A percentile compares a stretch with the other conserved stretches of the same genome.
These are phyloP conservation scores for Vanrija sp. DNA, from an alignment of 1,284 basidiomycete genomes.

Conservation along the genomic window DNA sequence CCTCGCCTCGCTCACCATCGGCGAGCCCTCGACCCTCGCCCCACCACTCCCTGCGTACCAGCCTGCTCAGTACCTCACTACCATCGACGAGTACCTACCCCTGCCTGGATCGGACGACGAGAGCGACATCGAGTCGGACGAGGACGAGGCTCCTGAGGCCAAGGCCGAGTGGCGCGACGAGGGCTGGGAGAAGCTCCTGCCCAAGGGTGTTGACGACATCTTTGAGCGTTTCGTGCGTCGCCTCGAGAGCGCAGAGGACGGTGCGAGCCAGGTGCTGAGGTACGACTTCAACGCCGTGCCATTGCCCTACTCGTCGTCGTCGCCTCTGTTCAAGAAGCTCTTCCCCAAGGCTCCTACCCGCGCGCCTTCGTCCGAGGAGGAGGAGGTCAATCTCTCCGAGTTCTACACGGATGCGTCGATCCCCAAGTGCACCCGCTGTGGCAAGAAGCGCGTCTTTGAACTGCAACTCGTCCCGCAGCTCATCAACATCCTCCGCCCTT, in stretches of 20 bases:
- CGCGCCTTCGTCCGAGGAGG: constrained; percentile 31
- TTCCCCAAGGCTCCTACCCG: constrained; percentile 36
- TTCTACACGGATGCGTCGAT: constrained; percentile 32
- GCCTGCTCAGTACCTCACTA: constrained; percentile 46
- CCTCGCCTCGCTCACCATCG: constrained; percentile 21
- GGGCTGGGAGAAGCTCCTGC: constrained; percentile 42
- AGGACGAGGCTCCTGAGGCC: constrained; percentile 27
- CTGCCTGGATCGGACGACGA: constrained; percentile 30
- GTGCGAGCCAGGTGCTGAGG: constrained; percentile 43
- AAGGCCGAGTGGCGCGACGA: constrained; percentile 30
- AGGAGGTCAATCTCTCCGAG: constrained; percentile 29
- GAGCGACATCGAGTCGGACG: constrained; percentile 19
- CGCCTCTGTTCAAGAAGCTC: constrained; percentile 39
- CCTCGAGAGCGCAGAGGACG: constrained; percentile 42
- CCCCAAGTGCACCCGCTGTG: constrained; percentile 39
- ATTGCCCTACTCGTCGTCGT: constrained; percentile 44
- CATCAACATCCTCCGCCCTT: constrained; percentile 39
- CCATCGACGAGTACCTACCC: constrained; percentile 47
- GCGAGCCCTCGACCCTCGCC: constrained; percentile 18
- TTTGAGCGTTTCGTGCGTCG: constrained; percentile 47
- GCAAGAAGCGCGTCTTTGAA: constrained; percentile 43
- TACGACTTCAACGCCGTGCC: constrained; percentile 49
- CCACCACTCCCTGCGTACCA: constrained; percentile 46
- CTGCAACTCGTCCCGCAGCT: constrained; percentile 48
- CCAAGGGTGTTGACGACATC: constrained; percentile 45